phyloP scores from a whole-genome alignment of 495 filamentous ascomycete species.

The Penicillium paxilli region DNA sequence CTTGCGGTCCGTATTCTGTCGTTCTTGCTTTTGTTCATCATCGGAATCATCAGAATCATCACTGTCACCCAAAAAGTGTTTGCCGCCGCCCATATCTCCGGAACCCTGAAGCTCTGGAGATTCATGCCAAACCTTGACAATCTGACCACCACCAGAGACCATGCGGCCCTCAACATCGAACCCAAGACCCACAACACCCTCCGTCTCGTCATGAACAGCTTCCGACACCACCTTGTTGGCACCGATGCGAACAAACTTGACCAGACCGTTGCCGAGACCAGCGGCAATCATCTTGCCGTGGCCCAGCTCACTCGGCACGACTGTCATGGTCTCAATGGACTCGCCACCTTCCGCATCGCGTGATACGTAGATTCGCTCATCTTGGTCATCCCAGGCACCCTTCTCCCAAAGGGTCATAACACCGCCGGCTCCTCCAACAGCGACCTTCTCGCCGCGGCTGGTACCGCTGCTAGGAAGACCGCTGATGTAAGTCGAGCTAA shows the following conservation, averaged over 20 bases:
- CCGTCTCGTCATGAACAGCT: conserved; percentile 78
- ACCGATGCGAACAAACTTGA: conserved; percentile 57
- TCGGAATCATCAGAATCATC: conserved; percentile 49
- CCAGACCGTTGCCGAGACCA: conserved; percentile 71
- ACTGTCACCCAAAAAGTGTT: conserved; percentile 39
- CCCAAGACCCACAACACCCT: conserved; percentile 73
- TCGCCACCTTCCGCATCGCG: conserved; percentile 57
- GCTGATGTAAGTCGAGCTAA: conserved; percentile 73
- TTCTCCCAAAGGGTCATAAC: conserved; percentile 90
- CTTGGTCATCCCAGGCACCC: conserved; percentile 91
- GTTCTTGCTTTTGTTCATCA: conserved; percentile 41
- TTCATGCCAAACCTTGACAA: conserved; percentile 85
- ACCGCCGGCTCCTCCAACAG: conserved; percentile 77
- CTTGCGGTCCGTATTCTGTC: conserved; percentile 29
- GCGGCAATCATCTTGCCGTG: conserved; percentile 69
- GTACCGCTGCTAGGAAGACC: conserved; percentile 62
- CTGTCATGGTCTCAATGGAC: conserved; percentile 68
- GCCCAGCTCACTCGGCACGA: conserved; percentile 64
- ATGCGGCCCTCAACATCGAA: conserved; percentile 83
- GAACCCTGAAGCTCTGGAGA: conserved; percentile 36
- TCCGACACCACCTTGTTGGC: conserved; percentile 58
- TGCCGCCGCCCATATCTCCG: conserved; percentile 37
- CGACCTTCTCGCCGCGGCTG: conserved; percentile 69
- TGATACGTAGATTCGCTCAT: conserved; percentile 78
- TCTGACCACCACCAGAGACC: conserved; percentile 80